Evolutionary conservation across 495 filamentous ascomycete genomes (phyloP).

Genomic region (Penicillium longicatenatum): DNA sequence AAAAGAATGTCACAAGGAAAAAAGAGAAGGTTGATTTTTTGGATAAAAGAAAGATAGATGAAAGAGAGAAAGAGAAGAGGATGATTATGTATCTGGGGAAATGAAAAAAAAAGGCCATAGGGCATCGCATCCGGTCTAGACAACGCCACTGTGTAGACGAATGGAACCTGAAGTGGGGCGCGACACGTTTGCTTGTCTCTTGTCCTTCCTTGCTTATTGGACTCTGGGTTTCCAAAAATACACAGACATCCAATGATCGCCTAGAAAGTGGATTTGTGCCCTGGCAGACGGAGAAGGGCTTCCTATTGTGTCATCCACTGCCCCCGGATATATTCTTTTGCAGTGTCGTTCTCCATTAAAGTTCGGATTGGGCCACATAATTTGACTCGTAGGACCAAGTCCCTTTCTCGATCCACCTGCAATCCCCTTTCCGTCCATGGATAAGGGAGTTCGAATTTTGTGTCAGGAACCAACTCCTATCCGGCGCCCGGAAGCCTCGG

Average conservation of each 20-base stretch:
- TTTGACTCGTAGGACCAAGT: neutral
- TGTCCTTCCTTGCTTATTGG: neutral
- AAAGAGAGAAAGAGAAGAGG: slow-evolving; percentile 7
- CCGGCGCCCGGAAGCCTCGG: slow-evolving; percentile 12
- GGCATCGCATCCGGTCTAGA: slow-evolving; percentile 18
- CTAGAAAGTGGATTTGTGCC: neutral
- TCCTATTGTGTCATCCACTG: neutral
- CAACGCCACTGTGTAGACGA: slow-evolving; percentile 16
- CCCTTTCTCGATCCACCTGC: slow-evolving; percentile 2
- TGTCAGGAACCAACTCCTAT: neutral
- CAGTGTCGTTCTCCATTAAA: neutral
- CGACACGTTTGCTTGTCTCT: slow-evolving; percentile 28
- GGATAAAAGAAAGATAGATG: slow-evolving; percentile 13
- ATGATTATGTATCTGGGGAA: slow-evolving; percentile 8
- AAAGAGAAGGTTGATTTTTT: slow-evolving; percentile 9
- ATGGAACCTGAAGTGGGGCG: slow-evolving; percentile 11
- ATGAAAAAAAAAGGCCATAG: slow-evolving; percentile 3
- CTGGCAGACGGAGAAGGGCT: slow-evolving; percentile 1
- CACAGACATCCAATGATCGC: slow-evolving; percentile 5
- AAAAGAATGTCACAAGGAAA: slow-evolving; percentile 13
- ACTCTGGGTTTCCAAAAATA: slow-evolving; percentile 3
- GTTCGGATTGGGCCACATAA: neutral
- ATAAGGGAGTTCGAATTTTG: neutral
- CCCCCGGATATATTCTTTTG: slow-evolving; percentile 6
- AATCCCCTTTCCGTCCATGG: neutral